A percentile compares a stretch with the other conserved stretches of the same genome.
Conservation (phyloP, 768 basidiomycete species). For the Calvatia gigantea region DNA sequence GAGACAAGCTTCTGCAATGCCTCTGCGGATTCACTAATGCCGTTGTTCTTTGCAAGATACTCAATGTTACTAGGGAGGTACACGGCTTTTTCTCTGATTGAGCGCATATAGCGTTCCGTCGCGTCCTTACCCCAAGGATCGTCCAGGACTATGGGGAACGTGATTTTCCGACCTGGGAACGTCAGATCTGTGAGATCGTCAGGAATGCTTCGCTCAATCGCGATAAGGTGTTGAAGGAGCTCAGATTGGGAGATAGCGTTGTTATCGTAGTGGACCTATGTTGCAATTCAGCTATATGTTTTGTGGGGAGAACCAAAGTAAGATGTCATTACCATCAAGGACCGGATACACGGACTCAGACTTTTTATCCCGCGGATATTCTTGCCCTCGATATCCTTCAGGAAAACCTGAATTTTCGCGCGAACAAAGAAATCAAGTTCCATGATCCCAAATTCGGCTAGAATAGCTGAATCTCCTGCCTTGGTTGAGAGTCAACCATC, state of each 20-base stretch:
- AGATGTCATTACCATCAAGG: constrained; percentile 44
- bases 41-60: constrained; percentile 63
- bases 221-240: constrained; percentile 39
- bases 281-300: not conserved
- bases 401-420: constrained; percentile 56
- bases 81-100: constrained; percentile 51
- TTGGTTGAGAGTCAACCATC: constrained; percentile 14
- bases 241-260: constrained; percentile 34
- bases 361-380: constrained; percentile 33
- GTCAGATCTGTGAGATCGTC: constrained; percentile 33
- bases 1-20: constrained; percentile 41
- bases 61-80: constrained; percentile 70
- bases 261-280: constrained; percentile 51
- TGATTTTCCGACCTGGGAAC: constrained; percentile 51
- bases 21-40: constrained; percentile 41
- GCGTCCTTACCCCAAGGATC: constrained; percentile 57
- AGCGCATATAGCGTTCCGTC: constrained; percentile 52
- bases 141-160: constrained; percentile 60
- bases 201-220: constrained; percentile 36
- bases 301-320: not conserved
- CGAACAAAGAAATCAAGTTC: constrained; percentile 48
- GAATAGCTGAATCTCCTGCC: constrained; percentile 63
- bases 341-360: constrained; percentile 53
- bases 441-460: constrained; percentile 61
- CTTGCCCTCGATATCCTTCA: constrained; percentile 31